phyloP scores from a whole-genome alignment of 129 eudicot genomes.

The Arctium minus region DNA sequence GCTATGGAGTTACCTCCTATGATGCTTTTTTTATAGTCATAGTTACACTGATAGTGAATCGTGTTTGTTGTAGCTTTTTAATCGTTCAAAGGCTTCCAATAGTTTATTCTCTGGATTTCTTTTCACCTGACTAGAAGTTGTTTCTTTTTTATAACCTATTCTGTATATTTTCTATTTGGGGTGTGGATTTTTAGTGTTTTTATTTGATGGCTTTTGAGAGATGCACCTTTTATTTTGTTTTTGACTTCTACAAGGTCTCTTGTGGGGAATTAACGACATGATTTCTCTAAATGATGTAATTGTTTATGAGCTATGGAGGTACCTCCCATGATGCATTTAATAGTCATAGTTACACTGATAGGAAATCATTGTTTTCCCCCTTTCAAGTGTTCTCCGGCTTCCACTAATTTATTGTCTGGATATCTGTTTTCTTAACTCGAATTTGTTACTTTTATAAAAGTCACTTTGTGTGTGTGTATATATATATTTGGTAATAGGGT shows the following conservation, averaged over 20 bases:
- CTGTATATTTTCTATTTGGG: neutral
- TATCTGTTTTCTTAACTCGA: neutral
- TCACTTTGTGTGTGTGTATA: neutral
- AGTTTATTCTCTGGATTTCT: neutral
- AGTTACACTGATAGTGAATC: slow-evolving; percentile 42
- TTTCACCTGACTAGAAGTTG: neutral
- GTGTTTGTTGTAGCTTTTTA: neutral
- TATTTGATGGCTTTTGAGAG: neutral
- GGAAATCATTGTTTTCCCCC: neutral
- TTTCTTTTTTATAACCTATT: neutral
- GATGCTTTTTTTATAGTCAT: slow-evolving; percentile 31
- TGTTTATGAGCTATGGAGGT: slow-evolving; percentile 26
- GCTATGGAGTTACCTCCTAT: slow-evolving; percentile 16
- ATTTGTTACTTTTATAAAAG: neutral
- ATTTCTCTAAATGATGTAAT: neutral
- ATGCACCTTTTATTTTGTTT: neutral
- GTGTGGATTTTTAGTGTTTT: neutral
- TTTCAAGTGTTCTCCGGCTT: neutral
- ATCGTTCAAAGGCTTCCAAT: neutral
- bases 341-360: slow-evolving; percentile 58
- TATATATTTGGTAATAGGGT: neutral
- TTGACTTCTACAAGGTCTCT: neutral
- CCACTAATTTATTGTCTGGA: neutral
- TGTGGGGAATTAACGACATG: neutral
- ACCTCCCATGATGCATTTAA: slow-evolving; percentile 37